phyloP scores from a whole-genome alignment of 2,329 filamentous ascomycete species.

The Colletotrichum siamense region DNA sequence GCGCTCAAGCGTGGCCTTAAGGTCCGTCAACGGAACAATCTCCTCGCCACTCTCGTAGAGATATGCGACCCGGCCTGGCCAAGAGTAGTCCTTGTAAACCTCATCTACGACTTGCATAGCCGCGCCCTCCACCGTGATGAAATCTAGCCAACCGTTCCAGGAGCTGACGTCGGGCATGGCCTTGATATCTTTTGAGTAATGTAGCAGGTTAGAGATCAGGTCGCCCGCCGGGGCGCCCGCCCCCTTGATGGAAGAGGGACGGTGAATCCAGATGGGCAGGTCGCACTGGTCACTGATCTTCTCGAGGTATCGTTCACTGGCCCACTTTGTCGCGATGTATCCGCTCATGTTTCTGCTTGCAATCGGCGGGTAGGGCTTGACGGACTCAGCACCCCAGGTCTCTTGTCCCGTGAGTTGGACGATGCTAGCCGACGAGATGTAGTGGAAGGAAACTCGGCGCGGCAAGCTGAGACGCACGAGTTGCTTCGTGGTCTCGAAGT shows the following conservation, averaged over 20 bases:
- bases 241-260: slow-evolving; percentile 20
- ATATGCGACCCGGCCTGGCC: neutral
- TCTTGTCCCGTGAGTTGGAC: neutral
- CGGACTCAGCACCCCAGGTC: neutral
- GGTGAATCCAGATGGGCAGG: slow-evolving; percentile 21
- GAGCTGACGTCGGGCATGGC: neutral
- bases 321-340: slow-evolving; percentile 39
- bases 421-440: slow-evolving; percentile 30
- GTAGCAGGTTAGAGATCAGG: neutral
- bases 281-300: neutral
- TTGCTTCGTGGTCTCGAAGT: slow-evolving; percentile 39
- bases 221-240: neutral
- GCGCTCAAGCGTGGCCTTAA: neutral
- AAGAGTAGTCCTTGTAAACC: neutral
- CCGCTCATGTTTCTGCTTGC: slow-evolving; percentile 23
- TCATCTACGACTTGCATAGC: neutral
- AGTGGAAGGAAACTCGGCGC: slow-evolving; percentile 32
- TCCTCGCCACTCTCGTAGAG: neutral
- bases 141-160: neutral
- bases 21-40: neutral
- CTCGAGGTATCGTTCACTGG: slow-evolving; percentile 35
- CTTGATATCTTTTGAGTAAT: neutral
- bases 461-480: slow-evolving; percentile 33
- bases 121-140: neutral
- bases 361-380: neutral